These are phyloP conservation scores for Cubamyces sp. DNA, from an alignment of 768 basidiomycete genomes.

Conservation along the genomic window DNA sequence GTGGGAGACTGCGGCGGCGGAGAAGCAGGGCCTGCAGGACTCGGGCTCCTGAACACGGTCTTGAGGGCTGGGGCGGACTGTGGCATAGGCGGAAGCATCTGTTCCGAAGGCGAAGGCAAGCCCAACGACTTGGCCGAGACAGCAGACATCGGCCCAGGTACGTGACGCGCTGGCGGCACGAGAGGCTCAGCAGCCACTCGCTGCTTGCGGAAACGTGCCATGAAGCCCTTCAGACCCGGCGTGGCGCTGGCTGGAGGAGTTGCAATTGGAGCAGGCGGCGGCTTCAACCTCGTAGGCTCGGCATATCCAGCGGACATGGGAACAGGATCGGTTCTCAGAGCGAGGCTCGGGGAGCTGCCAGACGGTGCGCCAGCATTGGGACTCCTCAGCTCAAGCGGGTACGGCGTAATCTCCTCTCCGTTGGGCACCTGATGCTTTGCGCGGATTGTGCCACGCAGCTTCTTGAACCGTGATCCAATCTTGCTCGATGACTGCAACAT, in stretches of 20 bases:
- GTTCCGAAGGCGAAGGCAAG: slow-evolving; percentile 12
- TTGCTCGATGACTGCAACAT: slow-evolving; percentile 39
- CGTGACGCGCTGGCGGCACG: slow-evolving; percentile 3
- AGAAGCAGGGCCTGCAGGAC: slow-evolving; percentile 24
- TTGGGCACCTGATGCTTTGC: slow-evolving; percentile 49
- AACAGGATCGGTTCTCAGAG: slow-evolving; percentile 34
- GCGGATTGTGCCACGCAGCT: slow-evolving; percentile 69
- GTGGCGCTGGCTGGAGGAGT: slow-evolving; percentile 73
- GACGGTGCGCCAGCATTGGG: slow-evolving; percentile 40
- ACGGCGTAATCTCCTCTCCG: slow-evolving; percentile 55
- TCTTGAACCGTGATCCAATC: slow-evolving; percentile 75
- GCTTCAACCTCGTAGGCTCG: slow-evolving; percentile 58
- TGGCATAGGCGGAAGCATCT: slow-evolving; percentile 16
- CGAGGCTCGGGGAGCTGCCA: slow-evolving; percentile 35
- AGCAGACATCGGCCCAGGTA: slow-evolving; percentile 17
- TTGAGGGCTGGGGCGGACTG: slow-evolving; percentile 33
- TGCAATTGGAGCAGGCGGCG: slow-evolving; percentile 43
- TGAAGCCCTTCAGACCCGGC: slow-evolving; percentile 79
- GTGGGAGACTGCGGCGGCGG: slow-evolving; percentile 21
- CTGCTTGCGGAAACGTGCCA: slow-evolving; percentile 69
- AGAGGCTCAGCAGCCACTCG: slow-evolving; percentile 27
- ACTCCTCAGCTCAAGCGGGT: slow-evolving; percentile 48
- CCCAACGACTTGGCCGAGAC: slow-evolving; percentile 20
- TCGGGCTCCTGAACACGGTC: slow-evolving; percentile 27
- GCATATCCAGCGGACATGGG: slow-evolving; percentile 45